These are phyloP conservation scores for Phytopythium mirpurense DNA, from an alignment of 352 stramenopile species.

Conservation along the genomic window DNA sequence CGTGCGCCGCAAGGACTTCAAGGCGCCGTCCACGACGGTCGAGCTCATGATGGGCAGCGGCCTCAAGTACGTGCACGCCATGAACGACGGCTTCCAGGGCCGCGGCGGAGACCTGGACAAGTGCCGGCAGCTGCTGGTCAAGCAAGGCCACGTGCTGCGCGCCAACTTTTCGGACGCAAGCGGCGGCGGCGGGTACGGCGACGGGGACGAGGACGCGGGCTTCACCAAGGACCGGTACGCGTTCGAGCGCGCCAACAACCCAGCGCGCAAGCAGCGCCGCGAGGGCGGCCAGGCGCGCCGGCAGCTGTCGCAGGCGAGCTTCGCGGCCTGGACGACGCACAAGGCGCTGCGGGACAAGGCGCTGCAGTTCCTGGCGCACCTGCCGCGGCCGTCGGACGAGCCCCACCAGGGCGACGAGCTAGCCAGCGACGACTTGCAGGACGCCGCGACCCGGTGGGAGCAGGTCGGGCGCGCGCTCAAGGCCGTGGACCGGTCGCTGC, in stretches of 20 bases:
- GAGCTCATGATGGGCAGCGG: conserved; percentile 73
- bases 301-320: conserved; percentile 68
- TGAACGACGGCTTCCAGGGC: conserved; percentile 83
- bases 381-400: conserved; percentile 40
- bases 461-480: conserved; percentile 88
- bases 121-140: conserved; percentile 63
- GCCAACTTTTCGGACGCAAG: conserved; percentile 53
- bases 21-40: conserved; percentile 61
- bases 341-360: conserved; percentile 80
- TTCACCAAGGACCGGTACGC: conserved; percentile 71
- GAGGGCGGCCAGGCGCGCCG: conserved; percentile 33
- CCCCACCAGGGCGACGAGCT: conserved; percentile 17
- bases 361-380: conserved; percentile 60
- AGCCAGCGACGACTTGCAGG: conserved; percentile 16
- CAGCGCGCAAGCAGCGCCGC: conserved; percentile 41
- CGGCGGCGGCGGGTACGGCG: conserved; percentile 16
- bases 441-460: conserved; percentile 44
- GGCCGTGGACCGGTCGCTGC: conserved; percentile 73
- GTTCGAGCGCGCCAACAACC: conserved; percentile 69
- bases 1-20: conserved; percentile 47
- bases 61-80: conserved; percentile 81
- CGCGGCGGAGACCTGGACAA: conserved; percentile 81
- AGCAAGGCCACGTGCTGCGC: conserved; percentile 68
- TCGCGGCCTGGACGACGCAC: conserved; percentile 66
- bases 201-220: conserved; percentile 37